These are phyloP conservation scores for Cladosporium oxysporum DNA, from an alignment of 2,329 filamentous ascomycete genomes.

Conservation along the genomic window DNA sequence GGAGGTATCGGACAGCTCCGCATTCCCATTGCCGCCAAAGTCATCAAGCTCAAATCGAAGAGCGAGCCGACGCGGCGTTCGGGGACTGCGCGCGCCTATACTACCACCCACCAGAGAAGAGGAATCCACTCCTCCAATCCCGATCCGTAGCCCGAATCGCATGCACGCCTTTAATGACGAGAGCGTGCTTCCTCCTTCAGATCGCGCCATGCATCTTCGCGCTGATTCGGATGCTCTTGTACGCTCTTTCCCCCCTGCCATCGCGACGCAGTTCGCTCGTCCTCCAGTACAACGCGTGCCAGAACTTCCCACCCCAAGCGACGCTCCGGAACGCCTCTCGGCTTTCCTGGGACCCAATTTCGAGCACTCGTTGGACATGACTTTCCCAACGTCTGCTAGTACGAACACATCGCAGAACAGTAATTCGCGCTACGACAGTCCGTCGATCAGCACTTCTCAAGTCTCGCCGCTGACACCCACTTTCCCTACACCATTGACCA, in stretches of 20 bases:
- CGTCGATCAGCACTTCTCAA: conserved; percentile 28
- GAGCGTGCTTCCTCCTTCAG: conserved; percentile 11
- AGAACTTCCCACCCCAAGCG: conserved; percentile 13
- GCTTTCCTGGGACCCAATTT: conserved; percentile 18
- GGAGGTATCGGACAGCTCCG: background rate
- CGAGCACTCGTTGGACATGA: conserved; percentile 6
- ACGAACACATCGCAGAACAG: conserved; percentile 17
- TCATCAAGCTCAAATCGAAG: conserved; percentile 2
- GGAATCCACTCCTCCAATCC: conserved; percentile 21
- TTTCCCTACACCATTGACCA: conserved; percentile 21
- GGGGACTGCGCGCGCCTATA: conserved; percentile 3
- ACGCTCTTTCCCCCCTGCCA: conserved; percentile 2
- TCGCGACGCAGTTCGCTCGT: background rate
- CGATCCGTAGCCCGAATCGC: conserved; percentile 27
- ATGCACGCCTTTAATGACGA: conserved; percentile 5
- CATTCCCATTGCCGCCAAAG: conserved; percentile 20
- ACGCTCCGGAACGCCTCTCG: conserved; percentile 8
- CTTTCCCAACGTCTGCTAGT: conserved; percentile 13
- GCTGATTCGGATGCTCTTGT: conserved; percentile 13
- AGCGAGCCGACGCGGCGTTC: conserved; percentile 6
- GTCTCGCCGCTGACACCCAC: conserved; percentile 28
- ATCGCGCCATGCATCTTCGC: conserved; percentile 4
- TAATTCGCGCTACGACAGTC: conserved; percentile 19
- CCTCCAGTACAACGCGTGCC: background rate
- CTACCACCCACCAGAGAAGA: conserved; percentile 22